Percentiles rank a stretch among this genome's conserved stretches.
Conservation (phyloP, 495 filamentous ascomycete species). For the Xylaria nigripes region DNA sequence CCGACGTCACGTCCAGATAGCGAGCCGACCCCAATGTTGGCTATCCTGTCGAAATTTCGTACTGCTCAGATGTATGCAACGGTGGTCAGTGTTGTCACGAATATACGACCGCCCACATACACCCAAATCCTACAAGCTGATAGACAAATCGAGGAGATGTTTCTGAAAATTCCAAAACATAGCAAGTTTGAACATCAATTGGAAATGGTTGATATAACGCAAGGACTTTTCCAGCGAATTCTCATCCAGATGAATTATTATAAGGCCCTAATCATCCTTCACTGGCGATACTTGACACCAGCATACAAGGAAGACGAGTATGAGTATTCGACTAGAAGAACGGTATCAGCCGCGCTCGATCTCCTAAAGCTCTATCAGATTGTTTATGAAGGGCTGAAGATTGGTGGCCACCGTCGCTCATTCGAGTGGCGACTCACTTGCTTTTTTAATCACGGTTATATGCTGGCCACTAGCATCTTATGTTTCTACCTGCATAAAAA, state of each 20-base stretch:
- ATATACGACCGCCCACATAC: constrained; percentile 19
- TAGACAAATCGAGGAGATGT: constrained; percentile 22
- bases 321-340: constrained; percentile 25
- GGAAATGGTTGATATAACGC: constrained; percentile 20
- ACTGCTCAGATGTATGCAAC: constrained; percentile 19
- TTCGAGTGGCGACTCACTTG: constrained; percentile 29
- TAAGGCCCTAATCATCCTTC: constrained; percentile 25
- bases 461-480: constrained; percentile 34
- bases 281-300: constrained; percentile 25
- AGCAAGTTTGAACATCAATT: constrained; percentile 15
- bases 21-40: constrained; percentile 21
- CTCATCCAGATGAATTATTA: constrained; percentile 27
- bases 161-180: constrained; percentile 15
- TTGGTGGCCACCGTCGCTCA: constrained; percentile 24
- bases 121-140: constrained; percentile 27
- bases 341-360: constrained; percentile 30
- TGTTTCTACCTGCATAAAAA: constrained; percentile 26
- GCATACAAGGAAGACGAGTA: constrained; percentile 27
- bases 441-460: constrained; percentile 28
- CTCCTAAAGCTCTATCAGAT: constrained; percentile 29
- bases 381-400: constrained; percentile 29
- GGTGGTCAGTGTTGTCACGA: constrained; percentile 18
- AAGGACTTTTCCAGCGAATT: constrained; percentile 28
- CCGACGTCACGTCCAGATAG: constrained; percentile 31
- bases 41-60: constrained; percentile 21